phyloP scores from a whole-genome alignment of 352 stramenopile species.

The Pythium vanterpoolii region DNA sequence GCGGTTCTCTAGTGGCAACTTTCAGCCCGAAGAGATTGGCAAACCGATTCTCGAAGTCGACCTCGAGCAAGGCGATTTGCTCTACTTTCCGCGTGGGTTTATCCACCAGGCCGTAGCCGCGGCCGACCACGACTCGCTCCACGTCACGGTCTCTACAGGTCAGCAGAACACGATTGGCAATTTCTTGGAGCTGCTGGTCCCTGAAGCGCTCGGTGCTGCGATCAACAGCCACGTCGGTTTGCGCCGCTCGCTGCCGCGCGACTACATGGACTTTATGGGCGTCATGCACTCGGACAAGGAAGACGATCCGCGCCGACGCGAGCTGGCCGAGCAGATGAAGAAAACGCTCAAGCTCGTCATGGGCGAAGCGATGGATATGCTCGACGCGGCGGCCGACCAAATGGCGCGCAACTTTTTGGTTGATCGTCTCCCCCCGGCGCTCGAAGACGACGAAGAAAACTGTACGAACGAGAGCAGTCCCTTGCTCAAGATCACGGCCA shows the following conservation, averaged over 20 bases:
- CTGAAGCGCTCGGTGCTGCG: conserved; percentile 51
- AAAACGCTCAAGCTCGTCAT: conserved; percentile 58
- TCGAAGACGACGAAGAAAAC: conserved; percentile 78
- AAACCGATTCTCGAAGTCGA: conserved; percentile 78
- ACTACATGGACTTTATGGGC: conserved; percentile 89
- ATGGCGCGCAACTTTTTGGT: conserved; percentile 84
- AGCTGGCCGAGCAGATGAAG: conserved; percentile 55
- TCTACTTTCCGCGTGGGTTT: conserved; percentile 91
- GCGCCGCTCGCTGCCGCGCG: conserved; percentile 72
- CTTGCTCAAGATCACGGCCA: conserved; percentile 77
- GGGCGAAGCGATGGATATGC: conserved; percentile 60
- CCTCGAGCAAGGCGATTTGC: conserved; percentile 80
- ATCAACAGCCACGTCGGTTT: conserved; percentile 60
- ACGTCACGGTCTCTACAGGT: conserved; percentile 88
- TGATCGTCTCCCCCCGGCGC: conserved; percentile 65
- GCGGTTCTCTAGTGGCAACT: conserved; percentile 72
- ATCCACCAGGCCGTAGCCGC: conserved; percentile 79
- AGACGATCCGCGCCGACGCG: conserved; percentile 37
- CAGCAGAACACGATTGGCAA: conserved; percentile 85
- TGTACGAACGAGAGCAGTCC: conserved; percentile 74
- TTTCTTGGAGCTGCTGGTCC: conserved; percentile 63
- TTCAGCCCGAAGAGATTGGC: conserved; percentile 66
- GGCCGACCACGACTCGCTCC: conserved; percentile 70
- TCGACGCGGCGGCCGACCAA: conserved; percentile 71
- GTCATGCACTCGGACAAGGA: conserved; percentile 79